A percentile compares a stretch with the other conserved stretches of the same genome.
Conservation (phyloP, 441 rosid genomes). For the Macaranga tanarius region DNA sequence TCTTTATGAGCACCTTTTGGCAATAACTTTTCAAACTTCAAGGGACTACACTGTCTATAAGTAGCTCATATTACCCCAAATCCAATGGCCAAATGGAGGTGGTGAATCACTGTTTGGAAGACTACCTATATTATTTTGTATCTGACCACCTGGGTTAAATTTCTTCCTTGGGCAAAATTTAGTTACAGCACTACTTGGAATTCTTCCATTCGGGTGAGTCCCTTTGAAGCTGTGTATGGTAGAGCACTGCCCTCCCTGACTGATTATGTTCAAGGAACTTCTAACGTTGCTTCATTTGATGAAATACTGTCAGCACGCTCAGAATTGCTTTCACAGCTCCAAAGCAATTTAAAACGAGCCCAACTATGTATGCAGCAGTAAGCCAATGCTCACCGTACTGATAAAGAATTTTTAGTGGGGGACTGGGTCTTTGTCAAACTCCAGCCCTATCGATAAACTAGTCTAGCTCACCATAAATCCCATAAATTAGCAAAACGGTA, state of each 20-base stretch:
- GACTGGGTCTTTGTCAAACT: neutral
- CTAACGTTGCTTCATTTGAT: neutral
- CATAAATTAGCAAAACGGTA: neutral
- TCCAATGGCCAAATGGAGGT: neutral
- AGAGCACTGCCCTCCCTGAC: neutral
- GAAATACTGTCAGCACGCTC: too few species aligned
- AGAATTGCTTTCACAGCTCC: too few species aligned
- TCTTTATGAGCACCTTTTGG: neutral
- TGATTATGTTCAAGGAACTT: neutral
- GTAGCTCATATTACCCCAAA: neutral
- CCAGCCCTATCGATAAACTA: neutral
- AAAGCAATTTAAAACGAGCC: too few species aligned
- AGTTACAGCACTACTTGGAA: constrained; percentile 3
- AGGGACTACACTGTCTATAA: neutral
- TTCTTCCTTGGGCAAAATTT: constrained; percentile 2
- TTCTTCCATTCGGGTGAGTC: neutral
- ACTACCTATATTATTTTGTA: neutral
- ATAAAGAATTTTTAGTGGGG: too few species aligned
- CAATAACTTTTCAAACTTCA: neutral
- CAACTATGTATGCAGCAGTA: too few species aligned
- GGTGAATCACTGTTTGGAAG: neutral
- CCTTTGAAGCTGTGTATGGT: constrained; percentile 4
- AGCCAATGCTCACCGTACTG: too few species aligned
- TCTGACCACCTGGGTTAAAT: constrained; percentile 1
- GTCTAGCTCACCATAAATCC: neutral